phyloP scores from a whole-genome alignment of 1,284 basidiomycete genomes.

The Boletellus deceptivus region DNA sequence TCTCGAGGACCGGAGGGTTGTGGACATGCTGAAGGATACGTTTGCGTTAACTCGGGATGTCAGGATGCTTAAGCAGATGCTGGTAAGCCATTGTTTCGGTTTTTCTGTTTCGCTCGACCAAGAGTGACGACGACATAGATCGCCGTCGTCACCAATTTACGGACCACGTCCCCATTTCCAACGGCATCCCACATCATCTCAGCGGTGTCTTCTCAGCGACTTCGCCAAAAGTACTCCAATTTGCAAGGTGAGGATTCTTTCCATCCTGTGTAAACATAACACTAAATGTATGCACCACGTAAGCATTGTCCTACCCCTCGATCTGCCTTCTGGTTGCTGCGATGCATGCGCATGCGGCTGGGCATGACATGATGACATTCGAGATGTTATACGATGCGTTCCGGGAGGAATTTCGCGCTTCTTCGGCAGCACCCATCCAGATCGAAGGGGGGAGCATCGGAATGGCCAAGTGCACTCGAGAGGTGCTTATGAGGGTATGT shows the following conservation, averaged over 20 bases:
- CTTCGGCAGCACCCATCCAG: constrained; percentile 69
- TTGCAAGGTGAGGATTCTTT: constrained; percentile 46
- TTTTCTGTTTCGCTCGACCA: constrained; percentile 12
- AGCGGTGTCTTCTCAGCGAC: constrained; percentile 51
- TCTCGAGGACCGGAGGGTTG: constrained; percentile 45
- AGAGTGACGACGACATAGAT: constrained; percentile 44
- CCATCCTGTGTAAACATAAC: background rate
- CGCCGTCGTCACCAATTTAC: constrained; percentile 46
- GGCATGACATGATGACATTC: constrained; percentile 71
- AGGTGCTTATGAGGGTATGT: constrained; percentile 61
- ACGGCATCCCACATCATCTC: constrained; percentile 40
- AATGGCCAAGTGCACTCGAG: constrained; percentile 64
- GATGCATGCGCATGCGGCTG: constrained; percentile 59
- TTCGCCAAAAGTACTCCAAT: constrained; percentile 47
- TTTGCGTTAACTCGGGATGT: constrained; percentile 69
- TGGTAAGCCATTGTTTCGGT: constrained; percentile 48
- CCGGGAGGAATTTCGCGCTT: constrained; percentile 63
- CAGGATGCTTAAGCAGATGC: constrained; percentile 58
- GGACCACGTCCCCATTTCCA: constrained; percentile 51
- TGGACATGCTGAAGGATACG: constrained; percentile 52
- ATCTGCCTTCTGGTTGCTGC: constrained; percentile 75
- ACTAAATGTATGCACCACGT: constrained; percentile 6
- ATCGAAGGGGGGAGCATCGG: constrained; percentile 70
- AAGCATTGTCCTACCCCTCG: constrained; percentile 68
- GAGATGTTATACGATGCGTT: constrained; percentile 75